phyloP scores from a whole-genome alignment of 345 rosid species.

The Eucalyptus leucophloia region DNA sequence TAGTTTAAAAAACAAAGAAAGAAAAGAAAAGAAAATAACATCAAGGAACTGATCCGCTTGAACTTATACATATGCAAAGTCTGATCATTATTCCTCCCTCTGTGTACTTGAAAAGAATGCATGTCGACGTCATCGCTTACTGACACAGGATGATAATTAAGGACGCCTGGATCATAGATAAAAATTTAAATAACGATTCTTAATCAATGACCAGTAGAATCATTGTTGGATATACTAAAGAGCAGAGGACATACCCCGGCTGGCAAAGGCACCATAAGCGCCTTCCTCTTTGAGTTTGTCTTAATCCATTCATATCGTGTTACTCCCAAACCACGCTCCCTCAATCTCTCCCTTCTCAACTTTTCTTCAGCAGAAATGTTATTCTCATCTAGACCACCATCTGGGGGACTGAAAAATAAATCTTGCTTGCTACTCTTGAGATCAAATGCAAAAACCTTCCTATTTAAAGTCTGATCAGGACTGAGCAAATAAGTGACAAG shows the following conservation, averaged over 20 bases:
- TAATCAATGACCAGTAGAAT: neutral
- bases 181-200: neutral
- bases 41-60: neutral
- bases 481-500: constrained; percentile 59
- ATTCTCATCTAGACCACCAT: constrained; percentile 88
- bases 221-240: neutral
- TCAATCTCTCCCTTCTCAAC: constrained; percentile 78
- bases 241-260: constrained; percentile 57
- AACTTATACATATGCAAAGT: neutral
- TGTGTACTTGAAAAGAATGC: neutral
- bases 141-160: neutral
- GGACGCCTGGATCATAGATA: neutral
- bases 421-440: constrained; percentile 45
- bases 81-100: neutral
- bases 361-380: constrained; percentile 85
- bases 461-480: constrained; percentile 60
- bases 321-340: constrained; percentile 94
- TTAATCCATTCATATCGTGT: constrained; percentile 93
- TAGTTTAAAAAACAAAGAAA: neutral
- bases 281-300: constrained; percentile 50
- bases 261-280: constrained; percentile 85
- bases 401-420: constrained; percentile 65
- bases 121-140: neutral
- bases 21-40: neutral
- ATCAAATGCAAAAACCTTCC: constrained; percentile 61